Evolutionary conservation across 2,329 filamentous ascomycete genomes (phyloP).

Genomic region (Paramyrothecium sp.): DNA sequence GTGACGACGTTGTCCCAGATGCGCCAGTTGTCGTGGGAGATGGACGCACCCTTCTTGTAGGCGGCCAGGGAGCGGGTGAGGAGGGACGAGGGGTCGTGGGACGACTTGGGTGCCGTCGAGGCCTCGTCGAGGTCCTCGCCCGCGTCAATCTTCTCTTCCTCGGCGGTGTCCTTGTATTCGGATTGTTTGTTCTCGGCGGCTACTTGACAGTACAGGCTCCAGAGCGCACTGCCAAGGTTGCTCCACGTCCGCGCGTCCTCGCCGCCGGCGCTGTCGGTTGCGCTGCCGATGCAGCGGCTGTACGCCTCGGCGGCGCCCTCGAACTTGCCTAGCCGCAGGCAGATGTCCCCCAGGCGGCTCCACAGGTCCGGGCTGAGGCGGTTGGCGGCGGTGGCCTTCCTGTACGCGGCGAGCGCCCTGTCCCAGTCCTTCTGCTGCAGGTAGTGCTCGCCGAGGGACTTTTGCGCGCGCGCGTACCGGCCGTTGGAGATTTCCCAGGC

Average conservation of each 20-base stretch:
- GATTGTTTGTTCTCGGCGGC: constrained; percentile 30
- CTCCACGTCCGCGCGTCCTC: constrained; percentile 92
- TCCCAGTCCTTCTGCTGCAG: constrained; percentile 64
- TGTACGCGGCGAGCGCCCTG: constrained; percentile 75
- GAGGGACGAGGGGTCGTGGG: constrained; percentile 55
- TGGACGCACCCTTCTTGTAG: constrained; percentile 80
- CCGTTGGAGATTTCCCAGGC: constrained; percentile 84
- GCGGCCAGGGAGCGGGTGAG: constrained; percentile 76
- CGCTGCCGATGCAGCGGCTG: constrained; percentile 70
- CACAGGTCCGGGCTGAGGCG: constrained; percentile 80
- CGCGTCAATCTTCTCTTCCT: neutral
- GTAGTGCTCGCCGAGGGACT: constrained; percentile 79
- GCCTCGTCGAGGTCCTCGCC: constrained; percentile 22
- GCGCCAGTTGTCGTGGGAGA: constrained; percentile 83
- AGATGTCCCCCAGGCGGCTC: constrained; percentile 88
- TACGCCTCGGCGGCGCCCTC: constrained; percentile 81
- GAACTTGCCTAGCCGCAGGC: constrained; percentile 74
- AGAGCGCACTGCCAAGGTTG: constrained; percentile 83
- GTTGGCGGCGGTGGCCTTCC: constrained; percentile 74
- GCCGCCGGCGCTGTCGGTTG: constrained; percentile 66
- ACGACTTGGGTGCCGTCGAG: constrained; percentile 19
- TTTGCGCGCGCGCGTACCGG: constrained; percentile 83
- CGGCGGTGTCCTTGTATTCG: constrained; percentile 14
- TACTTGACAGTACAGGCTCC: constrained; percentile 62
- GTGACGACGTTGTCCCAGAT: constrained; percentile 98